Base-by-base conservation (phyloP, 164 flowering plant genomes). In the Dillenia turbinata region DNA sequence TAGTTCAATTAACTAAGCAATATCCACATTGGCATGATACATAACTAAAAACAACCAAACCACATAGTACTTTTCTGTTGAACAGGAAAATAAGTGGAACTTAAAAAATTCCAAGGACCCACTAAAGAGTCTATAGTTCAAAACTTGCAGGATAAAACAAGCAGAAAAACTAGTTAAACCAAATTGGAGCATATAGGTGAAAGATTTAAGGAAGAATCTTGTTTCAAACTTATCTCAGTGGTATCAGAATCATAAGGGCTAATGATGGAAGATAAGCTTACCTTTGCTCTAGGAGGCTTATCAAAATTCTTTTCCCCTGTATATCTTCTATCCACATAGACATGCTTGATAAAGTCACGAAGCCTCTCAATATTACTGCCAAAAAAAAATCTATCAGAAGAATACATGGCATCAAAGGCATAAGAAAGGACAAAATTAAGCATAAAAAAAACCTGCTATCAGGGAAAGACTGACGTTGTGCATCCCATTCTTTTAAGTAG, bases 331-430 rank as follows among this genome's bases (percentile, higher is more conserved):
- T 95, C 97, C 67, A 85, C 96, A 68, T 89, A 95, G 40, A 83
- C 89, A 81, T 95, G 99, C 79, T 74, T 92, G 53, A 94, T 91
- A 69, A 94, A 91, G 69, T 86, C 89, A 61, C 99, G 80, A 53
- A 94, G 96, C 69, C 87, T 82, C 44, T 86, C 90, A 66, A 86
- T 79, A 73, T 91, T 94, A 75, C 98, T 94, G 83, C 14, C 48
- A 77, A 50, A 73, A 70, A 64, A 10, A 62, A 16, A 43, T 40
- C 52, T 44, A 60, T 70, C 53, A 81, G 75, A 69, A 64, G 5
- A 10, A 26, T 33, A 58, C 44, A 61, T 17, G 14, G 16, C 8
- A 13, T 47, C 46, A 15, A 44, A 66, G 15, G 44, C 26, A 52
- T n/a, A 16, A 46, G 22, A 14, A 57, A 19, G 11, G 10, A 51